Percentiles rank a stretch among this genome's conserved stretches.
Conservation (phyloP, 2,329 filamentous ascomycete genomes). For the Cercospora canescens region DNA sequence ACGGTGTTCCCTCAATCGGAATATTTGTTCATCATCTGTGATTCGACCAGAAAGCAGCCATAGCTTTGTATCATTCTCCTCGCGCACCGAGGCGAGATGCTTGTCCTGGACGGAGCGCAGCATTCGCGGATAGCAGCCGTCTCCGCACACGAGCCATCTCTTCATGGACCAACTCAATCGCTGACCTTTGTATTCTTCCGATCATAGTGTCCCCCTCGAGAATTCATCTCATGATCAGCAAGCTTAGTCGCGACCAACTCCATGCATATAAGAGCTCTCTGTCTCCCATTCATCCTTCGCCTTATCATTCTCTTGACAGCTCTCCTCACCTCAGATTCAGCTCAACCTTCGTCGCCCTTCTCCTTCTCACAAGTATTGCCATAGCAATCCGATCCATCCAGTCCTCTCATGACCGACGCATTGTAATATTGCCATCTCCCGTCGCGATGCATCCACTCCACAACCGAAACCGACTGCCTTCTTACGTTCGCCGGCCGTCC, state of each 20-base stretch:
- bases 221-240: no score
- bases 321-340: neutral
- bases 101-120: neutral
- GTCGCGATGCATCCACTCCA: constrained; percentile 17
- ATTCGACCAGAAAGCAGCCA: neutral
- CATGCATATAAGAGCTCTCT: no score
- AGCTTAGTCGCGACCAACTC: no score
- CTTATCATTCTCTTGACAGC: neutral
- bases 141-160: neutral
- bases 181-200: no score
- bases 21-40: no score
- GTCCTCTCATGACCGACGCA: constrained; percentile 13
- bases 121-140: neutral
- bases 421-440: constrained; percentile 17
- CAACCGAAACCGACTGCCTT: constrained; percentile 11
- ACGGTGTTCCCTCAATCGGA: no score
- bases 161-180: neutral
- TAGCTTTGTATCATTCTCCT: neutral
- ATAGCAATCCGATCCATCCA: constrained; percentile 8
- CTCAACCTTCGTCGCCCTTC: neutral
- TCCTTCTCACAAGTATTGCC: neutral
- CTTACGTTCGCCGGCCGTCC: constrained; percentile 13
- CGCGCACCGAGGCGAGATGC: neutral
- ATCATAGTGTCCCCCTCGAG: no score
- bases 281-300: no score